These are phyloP conservation scores for Kodamaea suecica DNA, from an alignment of 1,139 yeast genomes.

Conservation along the genomic window DNA sequence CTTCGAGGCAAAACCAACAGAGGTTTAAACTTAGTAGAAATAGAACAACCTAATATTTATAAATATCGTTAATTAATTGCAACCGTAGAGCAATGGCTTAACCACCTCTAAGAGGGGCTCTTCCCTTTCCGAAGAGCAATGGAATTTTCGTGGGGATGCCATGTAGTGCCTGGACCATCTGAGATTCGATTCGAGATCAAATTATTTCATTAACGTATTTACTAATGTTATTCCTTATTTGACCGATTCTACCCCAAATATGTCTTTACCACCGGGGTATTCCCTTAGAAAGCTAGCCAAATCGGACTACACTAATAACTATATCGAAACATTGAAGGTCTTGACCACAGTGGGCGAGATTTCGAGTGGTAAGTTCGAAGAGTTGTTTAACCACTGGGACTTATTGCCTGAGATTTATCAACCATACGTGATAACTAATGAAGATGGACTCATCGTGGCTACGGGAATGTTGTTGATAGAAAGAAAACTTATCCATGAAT, in stretches of 20 bases:
- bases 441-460: constrained; percentile 44
- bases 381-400: constrained; percentile 49
- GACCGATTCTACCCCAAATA: constrained; percentile 2
- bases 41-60: no score
- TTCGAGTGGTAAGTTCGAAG: constrained; percentile 37
- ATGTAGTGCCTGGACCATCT: no score
- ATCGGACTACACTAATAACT: constrained; percentile 48
- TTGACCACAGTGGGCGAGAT: constrained; percentile 68
- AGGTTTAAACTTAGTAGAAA: constrained; percentile 9
- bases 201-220: neutral
- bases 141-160: no score
- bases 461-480: constrained; percentile 55
- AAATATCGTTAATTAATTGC: no score
- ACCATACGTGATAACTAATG: constrained; percentile 58
- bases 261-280: constrained; percentile 51
- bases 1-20: constrained; percentile 10
- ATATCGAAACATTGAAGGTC: constrained; percentile 47
- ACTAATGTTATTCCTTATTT: neutral
- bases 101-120: no score
- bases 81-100: no score
- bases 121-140: no score
- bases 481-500: constrained; percentile 64
- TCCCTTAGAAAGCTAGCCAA: constrained; percentile 45
- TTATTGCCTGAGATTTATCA: constrained; percentile 45
- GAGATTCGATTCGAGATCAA: neutral